Conservation (phyloP, 768 basidiomycete species). For the Suillus brevipes region DNA sequence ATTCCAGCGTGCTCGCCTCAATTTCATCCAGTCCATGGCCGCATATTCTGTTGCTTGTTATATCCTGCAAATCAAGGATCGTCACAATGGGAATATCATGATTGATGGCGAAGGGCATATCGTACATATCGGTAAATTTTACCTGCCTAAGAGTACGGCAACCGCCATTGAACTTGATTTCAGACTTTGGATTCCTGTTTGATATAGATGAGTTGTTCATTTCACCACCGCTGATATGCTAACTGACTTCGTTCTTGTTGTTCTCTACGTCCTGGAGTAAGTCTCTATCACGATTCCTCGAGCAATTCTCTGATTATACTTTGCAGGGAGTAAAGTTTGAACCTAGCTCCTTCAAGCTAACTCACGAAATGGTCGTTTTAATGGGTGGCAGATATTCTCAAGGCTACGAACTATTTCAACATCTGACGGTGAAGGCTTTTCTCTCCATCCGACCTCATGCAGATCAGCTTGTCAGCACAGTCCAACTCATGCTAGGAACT, state of each 20-base stretch:
- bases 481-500: constrained; percentile 92
- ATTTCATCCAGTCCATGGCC: constrained; percentile 99
- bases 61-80: constrained; percentile 96
- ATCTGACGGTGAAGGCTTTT: constrained; percentile 94
- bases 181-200: constrained; percentile 94
- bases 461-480: constrained; percentile 85
- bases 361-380: constrained; percentile 96
- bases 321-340: constrained; percentile 96
- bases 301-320: constrained; percentile 8
- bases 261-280: constrained; percentile 59
- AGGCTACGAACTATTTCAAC: constrained; percentile 92
- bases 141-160: neutral
- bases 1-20: constrained; percentile 90
- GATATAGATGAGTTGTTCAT: constrained; percentile 91
- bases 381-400: constrained; percentile 97
- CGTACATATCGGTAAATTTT: constrained; percentile 80
- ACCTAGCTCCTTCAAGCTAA: constrained; percentile 96
- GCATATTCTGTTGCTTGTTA: constrained; percentile 98
- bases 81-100: constrained; percentile 99
- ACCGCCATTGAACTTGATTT: neutral
- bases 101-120: constrained; percentile 98
- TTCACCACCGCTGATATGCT: constrained; percentile 9
- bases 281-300: constrained; percentile 20
- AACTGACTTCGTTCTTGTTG: constrained; percentile 30
- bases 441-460: constrained; percentile 94